Evolutionary conservation across 78 protist genomes (phyloP).

Genomic region (Salpingoeca rosetta): DNA sequence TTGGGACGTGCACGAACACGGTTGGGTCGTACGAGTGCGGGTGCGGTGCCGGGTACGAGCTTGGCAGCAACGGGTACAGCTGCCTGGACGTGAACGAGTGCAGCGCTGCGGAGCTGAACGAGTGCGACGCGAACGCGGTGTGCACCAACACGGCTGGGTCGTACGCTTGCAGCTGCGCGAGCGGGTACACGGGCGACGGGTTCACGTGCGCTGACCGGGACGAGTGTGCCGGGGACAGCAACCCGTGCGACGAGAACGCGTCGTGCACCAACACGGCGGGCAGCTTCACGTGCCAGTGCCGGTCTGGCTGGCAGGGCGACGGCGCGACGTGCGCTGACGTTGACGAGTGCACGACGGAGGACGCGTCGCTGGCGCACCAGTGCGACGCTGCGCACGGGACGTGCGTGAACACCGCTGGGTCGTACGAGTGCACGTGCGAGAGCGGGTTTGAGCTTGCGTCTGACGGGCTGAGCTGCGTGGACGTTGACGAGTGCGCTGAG

Average conservation of each 20-base stretch:
- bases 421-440: neutral
- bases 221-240: neutral
- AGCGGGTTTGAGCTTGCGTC: neutral
- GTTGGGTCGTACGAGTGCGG: too few species aligned
- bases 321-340: neutral
- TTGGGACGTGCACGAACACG: too few species aligned
- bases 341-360: slow-evolving; percentile 1
- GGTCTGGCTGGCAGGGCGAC: neutral
- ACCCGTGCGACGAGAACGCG: neutral
- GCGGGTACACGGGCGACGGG: neutral
- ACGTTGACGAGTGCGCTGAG: too few species aligned
- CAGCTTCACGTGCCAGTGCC: neutral
- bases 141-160: too few species aligned
- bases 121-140: too few species aligned
- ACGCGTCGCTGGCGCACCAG: neutral
- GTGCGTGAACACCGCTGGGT: neutral
- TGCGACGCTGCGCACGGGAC: too few species aligned
- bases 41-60: too few species aligned
- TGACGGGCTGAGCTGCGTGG: too few species aligned
- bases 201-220: neutral
- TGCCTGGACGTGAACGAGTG: too few species aligned
- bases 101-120: too few species aligned
- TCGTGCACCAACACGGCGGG: neutral
- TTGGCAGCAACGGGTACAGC: too few species aligned
- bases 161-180: neutral